Percentiles rank a stretch among this genome's conserved stretches.
These are phyloP conservation scores for Juglanconis juglandina DNA, from an alignment of 2,329 filamentous ascomycete species.

Conservation along the genomic window DNA sequence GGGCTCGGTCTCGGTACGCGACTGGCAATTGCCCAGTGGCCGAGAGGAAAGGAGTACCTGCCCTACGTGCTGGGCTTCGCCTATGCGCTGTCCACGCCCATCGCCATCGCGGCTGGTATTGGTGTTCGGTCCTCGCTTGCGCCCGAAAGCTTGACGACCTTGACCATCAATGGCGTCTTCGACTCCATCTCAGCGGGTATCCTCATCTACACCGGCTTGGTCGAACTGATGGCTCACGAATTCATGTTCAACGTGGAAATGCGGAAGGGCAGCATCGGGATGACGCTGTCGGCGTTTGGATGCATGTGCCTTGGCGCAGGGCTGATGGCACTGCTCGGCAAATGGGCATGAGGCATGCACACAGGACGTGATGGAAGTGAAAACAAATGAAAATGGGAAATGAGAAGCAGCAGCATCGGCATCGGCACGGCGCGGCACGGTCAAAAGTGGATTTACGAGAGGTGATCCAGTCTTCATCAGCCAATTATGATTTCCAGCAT, in stretches of 20 bases:
- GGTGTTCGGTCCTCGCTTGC: constrained; percentile 31
- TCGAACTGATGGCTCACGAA: constrained; percentile 46
- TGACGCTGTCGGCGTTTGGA: constrained; percentile 33
- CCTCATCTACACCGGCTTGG: constrained; percentile 46
- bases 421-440: background rate
- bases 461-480: too few species aligned
- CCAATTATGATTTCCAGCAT: too few species aligned
- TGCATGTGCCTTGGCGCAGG: constrained; percentile 38
- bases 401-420: background rate
- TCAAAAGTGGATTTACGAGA: background rate
- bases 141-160: constrained; percentile 37
- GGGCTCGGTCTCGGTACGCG: constrained; percentile 60
- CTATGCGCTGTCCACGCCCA: constrained; percentile 51
- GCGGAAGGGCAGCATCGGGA: constrained; percentile 35
- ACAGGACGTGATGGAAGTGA: background rate
- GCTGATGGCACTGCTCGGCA: constrained; percentile 47
- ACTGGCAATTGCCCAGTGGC: constrained; percentile 54
- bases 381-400: background rate
- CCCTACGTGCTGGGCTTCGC: constrained; percentile 46
- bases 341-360: constrained; percentile 39
- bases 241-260: constrained; percentile 43
- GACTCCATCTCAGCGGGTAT: constrained; percentile 47
- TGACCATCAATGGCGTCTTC: constrained; percentile 42
- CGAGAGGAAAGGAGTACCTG: constrained; percentile 36
- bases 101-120: constrained; percentile 48